These are phyloP conservation scores for Monosporascus sp. DNA, from an alignment of 2,329 filamentous ascomycete genomes.

Conservation along the genomic window DNA sequence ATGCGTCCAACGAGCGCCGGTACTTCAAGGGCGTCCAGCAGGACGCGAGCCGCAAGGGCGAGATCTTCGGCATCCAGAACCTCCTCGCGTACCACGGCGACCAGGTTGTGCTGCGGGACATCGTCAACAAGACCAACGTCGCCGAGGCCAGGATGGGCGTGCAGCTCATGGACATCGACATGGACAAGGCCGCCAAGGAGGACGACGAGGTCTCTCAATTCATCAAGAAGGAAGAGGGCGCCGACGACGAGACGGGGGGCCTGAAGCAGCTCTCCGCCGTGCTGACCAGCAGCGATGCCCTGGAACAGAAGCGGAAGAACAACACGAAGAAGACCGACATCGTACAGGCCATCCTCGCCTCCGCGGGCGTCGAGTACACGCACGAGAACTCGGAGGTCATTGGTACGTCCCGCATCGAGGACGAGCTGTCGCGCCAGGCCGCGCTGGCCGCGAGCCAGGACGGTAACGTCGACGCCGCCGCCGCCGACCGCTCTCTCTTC, in stretches of 20 bases:
- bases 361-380: slow-evolving; percentile 88
- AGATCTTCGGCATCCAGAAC: slow-evolving; percentile 88
- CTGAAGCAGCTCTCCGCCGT: slow-evolving; percentile 69
- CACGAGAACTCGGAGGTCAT: slow-evolving; percentile 96
- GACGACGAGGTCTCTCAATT: slow-evolving; percentile 36
- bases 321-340: slow-evolving; percentile 55
- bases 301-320: slow-evolving; percentile 1
- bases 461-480: slow-evolving; percentile 42
- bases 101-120: slow-evolving; percentile 80
- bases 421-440: slow-evolving; percentile 72
- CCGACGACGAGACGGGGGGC: slow-evolving; percentile 58
- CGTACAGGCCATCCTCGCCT: slow-evolving; percentile 81
- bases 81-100: slow-evolving; percentile 78
- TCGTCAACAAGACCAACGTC: slow-evolving; percentile 97
- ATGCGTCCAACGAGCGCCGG: slow-evolving; percentile 81
- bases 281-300: slow-evolving; percentile 40
- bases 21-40: slow-evolving; percentile 96
- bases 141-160: slow-evolving; percentile 88
- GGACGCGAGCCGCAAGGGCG: slow-evolving; percentile 74
- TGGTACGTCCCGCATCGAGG: slow-evolving; percentile 87
- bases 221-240: slow-evolving; percentile 41
- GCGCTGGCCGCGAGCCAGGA: slow-evolving; percentile 49
- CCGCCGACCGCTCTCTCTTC: slow-evolving; percentile 53
- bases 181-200: slow-evolving; percentile 55
- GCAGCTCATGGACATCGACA: slow-evolving; percentile 69